phyloP scores from a whole-genome alignment of 495 filamentous ascomycete genomes.

The Friedmanniomyces simplex region DNA sequence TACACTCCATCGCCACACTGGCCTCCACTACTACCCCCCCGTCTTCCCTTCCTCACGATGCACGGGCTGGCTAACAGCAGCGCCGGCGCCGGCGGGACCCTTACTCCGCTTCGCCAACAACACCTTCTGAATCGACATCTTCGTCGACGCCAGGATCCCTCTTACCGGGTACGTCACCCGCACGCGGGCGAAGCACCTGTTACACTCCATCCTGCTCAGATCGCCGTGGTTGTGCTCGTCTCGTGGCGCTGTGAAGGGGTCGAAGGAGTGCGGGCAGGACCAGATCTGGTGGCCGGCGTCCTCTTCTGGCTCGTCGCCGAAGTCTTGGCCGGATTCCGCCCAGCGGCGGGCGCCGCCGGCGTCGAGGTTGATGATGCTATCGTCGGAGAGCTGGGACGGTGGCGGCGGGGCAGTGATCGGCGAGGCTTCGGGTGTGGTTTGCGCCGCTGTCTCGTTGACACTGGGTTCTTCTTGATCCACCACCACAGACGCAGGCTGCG shows the following conservation, averaged over 20 bases:
- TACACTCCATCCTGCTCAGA: constrained; percentile 14
- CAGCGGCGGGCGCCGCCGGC: constrained; percentile 13
- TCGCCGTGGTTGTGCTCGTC: constrained; percentile 10
- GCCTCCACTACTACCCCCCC: neutral
- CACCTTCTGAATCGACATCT: too few relatives aligned
- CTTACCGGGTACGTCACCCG: too few relatives aligned
- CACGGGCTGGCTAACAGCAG: too few relatives aligned
- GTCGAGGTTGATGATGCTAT: constrained; percentile 19
- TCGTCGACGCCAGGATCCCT: too few relatives aligned
- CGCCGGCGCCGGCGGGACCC: neutral
- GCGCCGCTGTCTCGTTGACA: neutral
- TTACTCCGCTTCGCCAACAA: too few relatives aligned
- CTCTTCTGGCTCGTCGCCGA: constrained; percentile 24
- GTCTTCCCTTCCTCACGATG: neutral
- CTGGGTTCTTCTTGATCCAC: too few relatives aligned
- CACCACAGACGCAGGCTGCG: too few relatives aligned
- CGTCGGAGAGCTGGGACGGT: neutral
- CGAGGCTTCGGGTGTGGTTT: neutral
- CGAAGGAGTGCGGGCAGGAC: constrained; percentile 11
- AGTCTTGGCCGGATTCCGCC: constrained; percentile 15
- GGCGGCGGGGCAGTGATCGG: neutral
- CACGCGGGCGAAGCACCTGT: constrained; percentile 8
- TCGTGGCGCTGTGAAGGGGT: neutral
- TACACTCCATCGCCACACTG: neutral
- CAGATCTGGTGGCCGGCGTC: constrained; percentile 2